Conservation (phyloP, 306 rosid species). For the Dalbergia cochinchinensis region DNA sequence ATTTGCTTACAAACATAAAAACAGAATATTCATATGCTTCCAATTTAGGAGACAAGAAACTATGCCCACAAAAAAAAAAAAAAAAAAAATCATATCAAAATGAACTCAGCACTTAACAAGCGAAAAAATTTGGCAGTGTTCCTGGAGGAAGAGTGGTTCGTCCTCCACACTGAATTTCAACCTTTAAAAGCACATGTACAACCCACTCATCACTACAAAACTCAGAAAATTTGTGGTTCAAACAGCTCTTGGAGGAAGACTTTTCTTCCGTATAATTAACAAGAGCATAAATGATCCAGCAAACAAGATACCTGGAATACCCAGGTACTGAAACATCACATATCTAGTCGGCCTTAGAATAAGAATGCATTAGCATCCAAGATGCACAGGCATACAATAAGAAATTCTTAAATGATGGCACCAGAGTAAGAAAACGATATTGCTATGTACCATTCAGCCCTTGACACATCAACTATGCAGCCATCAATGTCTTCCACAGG, state of each 20-base stretch:
- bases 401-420: too few relatives aligned
- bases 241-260: too few relatives aligned
- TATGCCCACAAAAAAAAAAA: background rate
- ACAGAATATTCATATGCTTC: slow-evolving; percentile 1
- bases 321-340: background rate
- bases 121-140: background rate
- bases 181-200: too few relatives aligned
- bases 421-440: background rate
- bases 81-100: background rate
- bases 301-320: slow-evolving; percentile 9
- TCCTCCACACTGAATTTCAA: too few relatives aligned
- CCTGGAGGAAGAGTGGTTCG: too few relatives aligned
- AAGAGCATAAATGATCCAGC: background rate
- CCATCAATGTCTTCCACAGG: too few relatives aligned
- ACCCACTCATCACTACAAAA: too few relatives aligned
- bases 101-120: slow-evolving; percentile 24
- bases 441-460: background rate
- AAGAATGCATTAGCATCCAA: background rate
- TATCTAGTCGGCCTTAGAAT: background rate
- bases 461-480: too few relatives aligned
- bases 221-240: too few relatives aligned
- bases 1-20: slow-evolving; percentile 2
- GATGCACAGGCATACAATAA: slow-evolving; percentile 8
- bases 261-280: background rate
- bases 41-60: slow-evolving; percentile 1